A percentile compares a stretch with the other conserved stretches of the same genome.
Conservation (phyloP, 805 yeast species). For the Metschnikowia reukaufii region DNA sequence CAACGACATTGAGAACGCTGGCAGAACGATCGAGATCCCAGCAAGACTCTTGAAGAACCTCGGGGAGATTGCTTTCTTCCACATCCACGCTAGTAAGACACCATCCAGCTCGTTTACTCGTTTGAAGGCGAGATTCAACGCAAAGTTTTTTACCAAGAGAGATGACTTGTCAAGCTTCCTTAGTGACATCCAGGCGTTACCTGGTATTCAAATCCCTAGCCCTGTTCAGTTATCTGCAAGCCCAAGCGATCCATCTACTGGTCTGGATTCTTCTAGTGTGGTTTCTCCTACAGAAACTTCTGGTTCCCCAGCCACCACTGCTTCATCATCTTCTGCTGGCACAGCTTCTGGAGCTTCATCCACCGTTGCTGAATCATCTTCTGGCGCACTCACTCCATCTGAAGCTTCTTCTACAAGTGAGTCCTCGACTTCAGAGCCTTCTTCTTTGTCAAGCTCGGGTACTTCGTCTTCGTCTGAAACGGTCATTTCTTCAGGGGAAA, state of each 20-base stretch:
- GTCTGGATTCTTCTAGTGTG: no score
- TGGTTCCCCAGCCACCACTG: neutral
- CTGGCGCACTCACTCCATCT: no score
- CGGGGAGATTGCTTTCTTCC: constrained; percentile 26
- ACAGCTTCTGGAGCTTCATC: constrained; percentile 7
- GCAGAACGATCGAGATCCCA: constrained; percentile 32
- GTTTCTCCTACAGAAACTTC: neutral
- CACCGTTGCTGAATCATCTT: neutral
- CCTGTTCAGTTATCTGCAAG: constrained; percentile 15
- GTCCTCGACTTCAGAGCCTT: no score
- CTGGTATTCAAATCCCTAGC: constrained; percentile 24
- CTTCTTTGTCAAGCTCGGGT: neutral
- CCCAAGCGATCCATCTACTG: constrained; percentile 10
- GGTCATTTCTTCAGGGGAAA: no score
- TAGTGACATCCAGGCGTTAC: constrained; percentile 22
- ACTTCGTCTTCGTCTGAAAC: no score
- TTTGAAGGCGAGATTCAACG: constrained; percentile 34
- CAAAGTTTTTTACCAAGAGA: constrained; percentile 28
- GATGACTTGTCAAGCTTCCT: constrained; percentile 27
- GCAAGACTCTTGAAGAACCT: constrained; percentile 28
- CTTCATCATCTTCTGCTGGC: constrained; percentile 9
- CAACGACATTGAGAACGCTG: constrained; percentile 32
- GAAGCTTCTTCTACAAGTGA: no score
- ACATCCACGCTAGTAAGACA: constrained; percentile 28
- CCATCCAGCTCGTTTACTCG: constrained; percentile 42